A percentile compares a stretch with the other conserved stretches of the same genome.
Evolutionary conservation across 257 asterid species (phyloP).

Genomic region (Mentha longifolia): DNA sequence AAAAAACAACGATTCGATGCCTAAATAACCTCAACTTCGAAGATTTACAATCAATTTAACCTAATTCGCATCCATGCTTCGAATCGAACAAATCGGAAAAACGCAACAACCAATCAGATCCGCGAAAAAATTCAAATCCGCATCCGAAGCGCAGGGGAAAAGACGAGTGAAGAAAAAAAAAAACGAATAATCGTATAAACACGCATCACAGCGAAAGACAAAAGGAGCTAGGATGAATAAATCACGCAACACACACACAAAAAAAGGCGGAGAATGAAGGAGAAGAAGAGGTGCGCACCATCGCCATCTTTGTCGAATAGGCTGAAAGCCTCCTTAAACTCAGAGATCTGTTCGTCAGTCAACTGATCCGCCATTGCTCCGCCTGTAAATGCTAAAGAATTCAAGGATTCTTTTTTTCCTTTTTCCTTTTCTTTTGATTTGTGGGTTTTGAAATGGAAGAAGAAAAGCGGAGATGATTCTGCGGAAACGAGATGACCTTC

Average conservation of each 20-base stretch:
- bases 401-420: background rate
- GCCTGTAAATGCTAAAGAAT: slow-evolving; percentile 14
- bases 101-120: slow-evolving; percentile 40
- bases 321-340: slow-evolving; percentile 73
- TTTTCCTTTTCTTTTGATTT: slow-evolving; percentile 25
- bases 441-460: slow-evolving; percentile 30
- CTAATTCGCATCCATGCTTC: slow-evolving; percentile 10
- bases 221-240: background rate
- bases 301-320: slow-evolving; percentile 71
- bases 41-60: slow-evolving; percentile 17
- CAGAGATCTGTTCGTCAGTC: slow-evolving; percentile 71
- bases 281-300: slow-evolving; percentile 43
- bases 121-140: slow-evolving; percentile 16
- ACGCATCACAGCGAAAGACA: background rate
- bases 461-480: slow-evolving; percentile 22
- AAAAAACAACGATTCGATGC: background rate
- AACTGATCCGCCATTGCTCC: slow-evolving; percentile 62
- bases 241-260: background rate
- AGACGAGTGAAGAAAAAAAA: background rate
- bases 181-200: background rate
- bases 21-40: background rate
- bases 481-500: slow-evolving; percentile 23
- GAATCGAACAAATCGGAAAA: slow-evolving; percentile 5
- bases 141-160: background rate
- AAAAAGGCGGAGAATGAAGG: background rate